Percentiles rank a stretch among this genome's conserved stretches.
Evolutionary conservation across 2,329 filamentous ascomycete genomes (phyloP).

Genomic region (Trichoderma afroharzianum): DNA sequence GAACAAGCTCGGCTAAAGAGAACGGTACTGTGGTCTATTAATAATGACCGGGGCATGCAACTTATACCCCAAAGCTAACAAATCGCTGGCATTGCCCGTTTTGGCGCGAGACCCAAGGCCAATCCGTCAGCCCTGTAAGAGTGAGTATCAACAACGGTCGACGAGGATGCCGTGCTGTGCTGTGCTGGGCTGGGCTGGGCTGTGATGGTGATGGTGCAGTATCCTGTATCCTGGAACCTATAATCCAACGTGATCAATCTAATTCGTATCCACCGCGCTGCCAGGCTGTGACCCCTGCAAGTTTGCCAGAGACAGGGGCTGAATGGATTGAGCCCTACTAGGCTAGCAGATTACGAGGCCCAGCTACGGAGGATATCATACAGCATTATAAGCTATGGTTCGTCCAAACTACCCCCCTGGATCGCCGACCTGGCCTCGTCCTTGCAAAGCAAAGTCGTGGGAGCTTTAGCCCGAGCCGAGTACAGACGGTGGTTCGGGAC

Average conservation of each 20-base stretch:
- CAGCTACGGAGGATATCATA: neutral
- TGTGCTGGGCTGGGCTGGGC: neutral
- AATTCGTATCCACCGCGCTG: neutral
- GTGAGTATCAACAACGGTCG: neutral
- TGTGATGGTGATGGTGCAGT: no score
- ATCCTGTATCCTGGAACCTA: neutral
- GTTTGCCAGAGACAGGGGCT: neutral
- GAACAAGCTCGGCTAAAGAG: neutral
- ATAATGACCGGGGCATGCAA: neutral
- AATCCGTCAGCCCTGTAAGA: neutral
- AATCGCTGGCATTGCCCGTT: neutral
- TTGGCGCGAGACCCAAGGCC: neutral
- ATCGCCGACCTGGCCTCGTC: neutral
- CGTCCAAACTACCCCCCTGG: neutral
- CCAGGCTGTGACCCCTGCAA: neutral
- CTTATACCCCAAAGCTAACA: neutral
- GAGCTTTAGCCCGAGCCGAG: neutral
- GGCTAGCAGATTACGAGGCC: neutral
- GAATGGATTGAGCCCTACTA: neutral
- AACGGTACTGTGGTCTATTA: neutral
- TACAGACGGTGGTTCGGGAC: neutral
- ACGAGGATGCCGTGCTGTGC: neutral
- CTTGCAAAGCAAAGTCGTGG: neutral
- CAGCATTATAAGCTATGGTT: neutral
- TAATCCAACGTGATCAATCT: constrained; percentile 7